These are phyloP conservation scores for Achaetomium macrosporum DNA, from an alignment of 2,329 filamentous ascomycete genomes.

Conservation along the genomic window DNA sequence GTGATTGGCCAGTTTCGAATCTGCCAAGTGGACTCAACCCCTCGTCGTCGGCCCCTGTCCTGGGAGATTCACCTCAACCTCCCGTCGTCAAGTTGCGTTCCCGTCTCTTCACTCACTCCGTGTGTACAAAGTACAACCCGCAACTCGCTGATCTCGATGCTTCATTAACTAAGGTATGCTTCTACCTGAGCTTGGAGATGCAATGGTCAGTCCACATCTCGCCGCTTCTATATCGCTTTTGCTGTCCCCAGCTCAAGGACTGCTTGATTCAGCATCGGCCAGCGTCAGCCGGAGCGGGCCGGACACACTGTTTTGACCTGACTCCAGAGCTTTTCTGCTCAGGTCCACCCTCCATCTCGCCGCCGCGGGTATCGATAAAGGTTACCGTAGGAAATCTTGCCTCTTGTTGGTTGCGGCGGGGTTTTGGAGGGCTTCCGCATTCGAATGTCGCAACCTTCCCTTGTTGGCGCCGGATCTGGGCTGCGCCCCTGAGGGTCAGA, in stretches of 20 bases:
- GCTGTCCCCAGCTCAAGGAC: background rate
- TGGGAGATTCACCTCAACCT: conserved; percentile 14
- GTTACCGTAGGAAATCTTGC: no score
- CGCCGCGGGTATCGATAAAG: no score
- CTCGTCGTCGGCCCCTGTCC: conserved; percentile 10
- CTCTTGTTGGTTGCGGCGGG: no score
- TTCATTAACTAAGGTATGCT: background rate
- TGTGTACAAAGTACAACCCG: no score
- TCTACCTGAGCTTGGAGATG: no score
- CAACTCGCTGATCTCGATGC: background rate
- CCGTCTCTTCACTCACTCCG: background rate
- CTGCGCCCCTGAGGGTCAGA: no score
- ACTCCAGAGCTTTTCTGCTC: no score
- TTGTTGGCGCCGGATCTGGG: no score
- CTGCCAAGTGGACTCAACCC: conserved; percentile 10
- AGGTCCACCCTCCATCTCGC: no score
- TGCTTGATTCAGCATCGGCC: background rate
- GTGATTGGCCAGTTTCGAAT: conserved; percentile 16
- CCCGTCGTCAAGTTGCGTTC: conserved; percentile 1
- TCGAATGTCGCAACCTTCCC: no score
- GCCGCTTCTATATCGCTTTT: background rate
- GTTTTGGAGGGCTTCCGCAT: no score
- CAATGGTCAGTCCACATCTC: background rate
- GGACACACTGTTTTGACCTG: background rate
- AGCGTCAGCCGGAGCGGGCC: no score